phyloP scores from a whole-genome alignment of 2,329 filamentous ascomycete genomes.

The Apiospora kogelbergensis region DNA sequence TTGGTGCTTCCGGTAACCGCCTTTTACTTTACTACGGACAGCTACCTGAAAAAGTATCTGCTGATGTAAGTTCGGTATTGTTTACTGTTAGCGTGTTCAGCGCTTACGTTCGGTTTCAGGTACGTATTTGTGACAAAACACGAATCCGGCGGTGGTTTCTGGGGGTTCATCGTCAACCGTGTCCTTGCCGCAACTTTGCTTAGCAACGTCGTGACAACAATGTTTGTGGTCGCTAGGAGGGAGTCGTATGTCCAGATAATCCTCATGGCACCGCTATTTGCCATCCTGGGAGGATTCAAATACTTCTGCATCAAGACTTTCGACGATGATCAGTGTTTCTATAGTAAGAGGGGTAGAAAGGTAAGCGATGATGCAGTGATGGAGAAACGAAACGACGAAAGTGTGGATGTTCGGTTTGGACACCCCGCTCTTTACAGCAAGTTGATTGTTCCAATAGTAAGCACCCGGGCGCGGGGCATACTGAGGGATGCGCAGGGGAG shows the following conservation, averaged over 20 bases:
- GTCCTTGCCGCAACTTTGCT: constrained; percentile 80
- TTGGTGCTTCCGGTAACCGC: constrained; percentile 83
- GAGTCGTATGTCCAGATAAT: constrained; percentile 68
- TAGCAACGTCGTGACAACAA: constrained; percentile 73
- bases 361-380: constrained; percentile 46
- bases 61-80: constrained; percentile 68
- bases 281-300: constrained; percentile 83
- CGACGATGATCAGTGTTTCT: constrained; percentile 78
- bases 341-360: constrained; percentile 51
- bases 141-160: constrained; percentile 90
- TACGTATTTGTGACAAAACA: constrained; percentile 97
- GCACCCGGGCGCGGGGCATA: constrained; percentile 80
- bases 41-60: constrained; percentile 91
- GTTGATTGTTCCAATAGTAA: constrained; percentile 93
- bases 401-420: constrained; percentile 74
- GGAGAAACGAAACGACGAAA: constrained; percentile 57
- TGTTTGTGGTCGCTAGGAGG: constrained; percentile 70
- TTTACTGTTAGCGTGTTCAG: constrained; percentile 81
- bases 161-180: constrained; percentile 94
- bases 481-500: constrained; percentile 81
- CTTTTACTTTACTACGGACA: constrained; percentile 85
- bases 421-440: constrained; percentile 88
- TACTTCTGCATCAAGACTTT: constrained; percentile 75
- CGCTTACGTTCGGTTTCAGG: constrained; percentile 59
- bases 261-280: constrained; percentile 74